These are phyloP conservation scores for Phytopythium aichiense DNA, from an alignment of 352 stramenopile species.

Conservation along the genomic window DNA sequence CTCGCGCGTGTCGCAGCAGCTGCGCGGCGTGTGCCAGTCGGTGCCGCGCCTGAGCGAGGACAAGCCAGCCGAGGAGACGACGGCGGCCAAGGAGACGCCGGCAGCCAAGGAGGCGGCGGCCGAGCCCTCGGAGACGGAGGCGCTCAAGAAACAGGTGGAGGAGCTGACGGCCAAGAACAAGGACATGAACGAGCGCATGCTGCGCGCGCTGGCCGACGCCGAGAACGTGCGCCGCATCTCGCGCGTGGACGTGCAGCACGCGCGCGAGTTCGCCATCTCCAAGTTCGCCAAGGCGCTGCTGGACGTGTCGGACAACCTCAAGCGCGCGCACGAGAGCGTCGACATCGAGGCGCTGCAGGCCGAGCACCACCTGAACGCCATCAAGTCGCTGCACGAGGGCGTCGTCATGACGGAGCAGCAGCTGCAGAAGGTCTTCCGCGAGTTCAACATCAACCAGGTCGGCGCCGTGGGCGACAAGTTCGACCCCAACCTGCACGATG, in stretches of 20 bases:
- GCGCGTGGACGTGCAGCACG: constrained; percentile 91
- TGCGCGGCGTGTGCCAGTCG: constrained; percentile 45
- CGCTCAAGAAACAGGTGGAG: constrained; percentile 62
- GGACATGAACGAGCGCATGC: constrained; percentile 80
- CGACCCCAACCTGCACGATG: constrained; percentile 97
- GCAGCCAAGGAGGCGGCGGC: constrained; percentile 8
- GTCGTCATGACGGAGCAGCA: constrained; percentile 96
- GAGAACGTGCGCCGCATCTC: constrained; percentile 97
- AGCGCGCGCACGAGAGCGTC: constrained; percentile 91
- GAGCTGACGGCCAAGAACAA: constrained; percentile 68
- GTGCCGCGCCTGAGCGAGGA: constrained; percentile 42
- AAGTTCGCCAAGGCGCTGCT: constrained; percentile 97
- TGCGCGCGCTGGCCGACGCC: constrained; percentile 94
- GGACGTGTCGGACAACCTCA: constrained; percentile 98
- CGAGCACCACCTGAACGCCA: constrained; percentile 58
- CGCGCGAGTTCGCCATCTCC: constrained; percentile 93
- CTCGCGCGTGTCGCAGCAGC: constrained; percentile 32
- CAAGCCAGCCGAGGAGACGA: constrained; percentile 31
- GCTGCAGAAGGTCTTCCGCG: constrained; percentile 94
- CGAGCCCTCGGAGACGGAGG: constrained; percentile 29
- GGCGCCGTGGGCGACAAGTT: constrained; percentile 95
- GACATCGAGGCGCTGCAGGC: constrained; percentile 68
- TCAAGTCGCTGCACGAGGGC: constrained; percentile 73
- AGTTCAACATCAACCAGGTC: constrained; percentile 90
- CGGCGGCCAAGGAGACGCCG: constrained; percentile 10